Base-by-base conservation (phyloP, 345 rosid species). In the Citrus maxima region DNA sequence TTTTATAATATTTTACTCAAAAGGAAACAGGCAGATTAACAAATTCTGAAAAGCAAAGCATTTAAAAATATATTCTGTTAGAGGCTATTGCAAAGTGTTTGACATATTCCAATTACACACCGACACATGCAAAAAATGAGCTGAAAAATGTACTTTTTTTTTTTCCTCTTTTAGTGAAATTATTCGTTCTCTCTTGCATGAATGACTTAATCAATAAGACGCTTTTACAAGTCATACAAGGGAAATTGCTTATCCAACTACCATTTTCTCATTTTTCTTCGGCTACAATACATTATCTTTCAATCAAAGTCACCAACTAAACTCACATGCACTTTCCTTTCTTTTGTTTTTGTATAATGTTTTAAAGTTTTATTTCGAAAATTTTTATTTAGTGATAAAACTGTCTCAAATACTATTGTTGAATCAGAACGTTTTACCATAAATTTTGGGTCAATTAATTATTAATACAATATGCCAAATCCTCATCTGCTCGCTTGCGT, bases 181-280 rank as follows among this genome's bases (percentile, higher is more conserved):
- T 46, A 46, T 13, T 42, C 5, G 46, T 25, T 35, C 37, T 35
- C 37, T 35, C 37, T 27, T 22, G 25, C 5, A 6, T 6, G 2
- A 38, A 38, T 25, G 58, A 27, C 22, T 51, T 30, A 51, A 18
- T 7, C 16, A 19, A 19, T 54, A 19, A 18, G 61, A 40, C 51
- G 32, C 27, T 28, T 72, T 54, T 32, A 22, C 55, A 24, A 16
- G 51, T 37, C 18, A 40, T 61, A 62, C 70, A 42, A 40, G 7
- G 59, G 77, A 74, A 74, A 73, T 28, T n/a, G 55, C 37, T 60
- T 37, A 7, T 73, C 35, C 54, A 73, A 60, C 76, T n/a, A 58
- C 67, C 77, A 73, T 37, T 35, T 73, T 14, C 10, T 24, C 54
- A 18, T 49, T 16, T 12, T 13, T 46, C 5, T 25, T 70, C 27